These are phyloP conservation scores for Megacollybia platyphylla DNA, from an alignment of 1,284 basidiomycete genomes.

Conservation along the genomic window DNA sequence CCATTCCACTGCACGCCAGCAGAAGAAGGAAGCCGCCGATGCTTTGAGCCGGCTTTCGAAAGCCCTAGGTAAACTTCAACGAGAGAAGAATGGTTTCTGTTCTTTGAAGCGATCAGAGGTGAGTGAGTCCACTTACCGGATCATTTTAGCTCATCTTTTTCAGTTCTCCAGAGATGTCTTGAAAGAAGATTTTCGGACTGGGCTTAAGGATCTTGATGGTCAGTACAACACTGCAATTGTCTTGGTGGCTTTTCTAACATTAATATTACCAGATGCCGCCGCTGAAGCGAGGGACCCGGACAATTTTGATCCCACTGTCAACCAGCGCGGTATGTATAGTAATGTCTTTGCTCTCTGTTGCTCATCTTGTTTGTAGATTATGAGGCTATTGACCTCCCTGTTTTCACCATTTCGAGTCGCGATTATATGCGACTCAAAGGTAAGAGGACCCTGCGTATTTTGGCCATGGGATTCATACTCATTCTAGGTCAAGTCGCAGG, in stretches of 20 bases:
- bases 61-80: slow-evolving; percentile 29
- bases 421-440: slow-evolving; percentile 46
- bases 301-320: slow-evolving; percentile 36
- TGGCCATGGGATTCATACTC: neutral
- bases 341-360: neutral
- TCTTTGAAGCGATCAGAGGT: slow-evolving; percentile 46
- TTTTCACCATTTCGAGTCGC: slow-evolving; percentile 47
- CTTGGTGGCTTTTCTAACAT: neutral
- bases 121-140: slow-evolving; percentile 4
- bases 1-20: slow-evolving; percentile 22
- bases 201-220: slow-evolving; percentile 48
- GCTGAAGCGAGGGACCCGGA: slow-evolving; percentile 44
- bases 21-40: slow-evolving; percentile 34
- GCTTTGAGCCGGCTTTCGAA: slow-evolving; percentile 32
- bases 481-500: neutral
- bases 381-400: slow-evolving; percentile 42
- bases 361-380: slow-evolving; percentile 26
- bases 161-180: slow-evolving; percentile 44
- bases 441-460: slow-evolving; percentile 9
- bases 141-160: neutral
- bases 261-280: slow-evolving; percentile 27
- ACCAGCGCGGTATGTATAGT: slow-evolving; percentile 29
- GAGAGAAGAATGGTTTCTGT: slow-evolving; percentile 50
- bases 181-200: slow-evolving; percentile 46
- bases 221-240: slow-evolving; percentile 4